These are phyloP conservation scores for Fusarium succisae DNA, from an alignment of 2,329 filamentous ascomycete genomes.

Conservation along the genomic window DNA sequence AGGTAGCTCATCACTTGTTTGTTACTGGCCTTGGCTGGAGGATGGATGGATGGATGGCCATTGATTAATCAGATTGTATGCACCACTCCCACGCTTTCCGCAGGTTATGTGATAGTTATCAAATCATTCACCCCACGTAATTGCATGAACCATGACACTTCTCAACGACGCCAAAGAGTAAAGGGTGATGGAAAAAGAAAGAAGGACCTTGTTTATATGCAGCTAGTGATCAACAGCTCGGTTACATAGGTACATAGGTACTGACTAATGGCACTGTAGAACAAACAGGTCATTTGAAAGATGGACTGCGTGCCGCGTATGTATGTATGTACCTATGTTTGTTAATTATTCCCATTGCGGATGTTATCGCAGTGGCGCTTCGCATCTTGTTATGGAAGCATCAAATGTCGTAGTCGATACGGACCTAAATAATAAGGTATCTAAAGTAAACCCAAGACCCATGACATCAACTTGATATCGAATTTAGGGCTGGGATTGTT, in stretches of 20 bases:
- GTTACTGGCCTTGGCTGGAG: neutral
- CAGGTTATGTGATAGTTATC: neutral
- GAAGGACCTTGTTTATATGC: neutral
- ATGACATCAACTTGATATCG: neutral
- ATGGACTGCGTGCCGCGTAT: neutral
- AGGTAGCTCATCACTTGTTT: neutral
- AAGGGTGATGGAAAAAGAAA: neutral
- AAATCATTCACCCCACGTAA: constrained; percentile 13
- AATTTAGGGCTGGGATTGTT: neutral
- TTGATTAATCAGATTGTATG: neutral
- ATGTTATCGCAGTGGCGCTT: constrained; percentile 7
- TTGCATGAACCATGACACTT: constrained; percentile 13
- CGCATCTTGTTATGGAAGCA: neutral
- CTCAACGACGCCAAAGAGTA: constrained; percentile 1
- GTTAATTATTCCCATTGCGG: neutral
- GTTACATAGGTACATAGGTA: neutral
- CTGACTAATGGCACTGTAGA: neutral
- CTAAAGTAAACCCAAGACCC: neutral
- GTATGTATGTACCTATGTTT: neutral
- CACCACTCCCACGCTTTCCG: neutral
- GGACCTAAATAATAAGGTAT: neutral
- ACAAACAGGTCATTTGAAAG: neutral
- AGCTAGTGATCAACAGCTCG: neutral
- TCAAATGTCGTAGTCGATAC: neutral
- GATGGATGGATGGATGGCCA: neutral